phyloP scores from a whole-genome alignment of 192 early-diverging fungal species.

The Rhizoclosmatium globosum region DNA sequence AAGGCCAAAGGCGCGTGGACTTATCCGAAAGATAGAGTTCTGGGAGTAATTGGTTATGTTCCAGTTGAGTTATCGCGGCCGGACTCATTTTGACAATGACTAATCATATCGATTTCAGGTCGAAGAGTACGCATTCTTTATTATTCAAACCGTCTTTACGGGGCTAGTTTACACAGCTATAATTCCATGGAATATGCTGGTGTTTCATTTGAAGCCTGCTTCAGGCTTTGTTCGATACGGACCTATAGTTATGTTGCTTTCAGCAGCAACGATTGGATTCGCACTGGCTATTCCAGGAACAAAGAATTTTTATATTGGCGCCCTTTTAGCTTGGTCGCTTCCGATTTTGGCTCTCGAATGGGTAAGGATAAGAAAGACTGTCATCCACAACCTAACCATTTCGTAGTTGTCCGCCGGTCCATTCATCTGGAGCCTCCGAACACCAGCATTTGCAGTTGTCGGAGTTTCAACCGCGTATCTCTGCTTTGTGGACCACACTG shows the following conservation, averaged over 20 bases:
- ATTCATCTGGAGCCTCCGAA: slow-evolving; percentile 50
- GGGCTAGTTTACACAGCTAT: slow-evolving; percentile 24
- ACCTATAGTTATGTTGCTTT: not conserved
- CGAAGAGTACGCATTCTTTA: slow-evolving; percentile 68
- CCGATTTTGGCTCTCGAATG: slow-evolving; percentile 61
- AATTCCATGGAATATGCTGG: slow-evolving; percentile 24
- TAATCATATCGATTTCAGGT: slow-evolving; percentile 39
- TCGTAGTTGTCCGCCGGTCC: slow-evolving; percentile 45
- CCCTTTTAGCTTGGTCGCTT: slow-evolving; percentile 54
- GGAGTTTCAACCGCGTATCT: slow-evolving; percentile 54
- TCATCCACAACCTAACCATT: not conserved
- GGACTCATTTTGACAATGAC: too few relatives aligned
- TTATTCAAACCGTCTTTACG: slow-evolving; percentile 61
- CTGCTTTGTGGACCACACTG: slow-evolving; percentile 56
- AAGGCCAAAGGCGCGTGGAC: slow-evolving; percentile 53
- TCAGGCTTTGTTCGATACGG: not conserved
- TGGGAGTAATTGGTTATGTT: slow-evolving; percentile 63
- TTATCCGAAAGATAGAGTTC: slow-evolving; percentile 54
- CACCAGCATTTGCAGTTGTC: slow-evolving; percentile 28
- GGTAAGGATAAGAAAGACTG: too few relatives aligned
- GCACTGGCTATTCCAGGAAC: slow-evolving; percentile 46
- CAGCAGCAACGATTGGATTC: not conserved
- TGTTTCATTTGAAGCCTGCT: slow-evolving; percentile 25
- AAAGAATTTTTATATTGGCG: slow-evolving; percentile 53
- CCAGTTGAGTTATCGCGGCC: slow-evolving; percentile 35